Evolutionary conservation across 495 filamentous ascomycete species (phyloP).

Genomic region (Evansstolkia leycettana): DNA sequence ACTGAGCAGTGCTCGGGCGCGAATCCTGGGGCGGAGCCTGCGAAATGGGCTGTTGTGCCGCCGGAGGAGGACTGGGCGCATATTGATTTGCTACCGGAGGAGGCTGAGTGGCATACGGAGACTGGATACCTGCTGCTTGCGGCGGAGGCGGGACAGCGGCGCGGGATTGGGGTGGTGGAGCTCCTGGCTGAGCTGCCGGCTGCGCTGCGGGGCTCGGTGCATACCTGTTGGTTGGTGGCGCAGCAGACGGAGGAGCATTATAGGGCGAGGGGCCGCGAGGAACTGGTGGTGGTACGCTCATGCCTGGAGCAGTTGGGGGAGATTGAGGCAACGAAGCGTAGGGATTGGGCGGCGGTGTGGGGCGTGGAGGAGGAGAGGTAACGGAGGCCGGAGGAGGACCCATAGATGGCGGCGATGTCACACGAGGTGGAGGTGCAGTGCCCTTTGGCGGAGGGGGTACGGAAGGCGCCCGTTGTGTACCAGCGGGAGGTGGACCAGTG

Average conservation of each 20-base stretch:
- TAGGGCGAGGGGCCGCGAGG: constrained; percentile 78
- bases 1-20: constrained; percentile 39
- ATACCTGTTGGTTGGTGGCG: constrained; percentile 71
- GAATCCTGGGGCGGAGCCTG: constrained; percentile 28
- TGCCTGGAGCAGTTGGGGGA: constrained; percentile 18
- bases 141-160: constrained; percentile 36
- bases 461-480: constrained; percentile 33
- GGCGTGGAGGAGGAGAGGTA: constrained; percentile 22
- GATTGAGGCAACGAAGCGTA: constrained; percentile 49
- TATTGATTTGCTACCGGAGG: constrained; percentile 33
- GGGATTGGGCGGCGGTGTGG: constrained; percentile 49
- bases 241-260: constrained; percentile 65
- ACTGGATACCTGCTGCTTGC: constrained; percentile 43
- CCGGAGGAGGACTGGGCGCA: constrained; percentile 27
- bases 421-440: constrained; percentile 36
- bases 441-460: constrained; percentile 44
- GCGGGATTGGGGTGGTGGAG: constrained; percentile 28
- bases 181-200: constrained; percentile 40
- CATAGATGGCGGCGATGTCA: constrained; percentile 38
- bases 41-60: constrained; percentile 35
- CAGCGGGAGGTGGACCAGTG: constrained; percentile 16
- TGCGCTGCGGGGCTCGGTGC: constrained; percentile 64
- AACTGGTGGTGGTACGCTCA: constrained; percentile 39
- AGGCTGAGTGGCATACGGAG: constrained; percentile 30
- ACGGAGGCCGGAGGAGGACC: constrained; percentile 31